Percentiles rank a stretch among this genome's conserved stretches.
phyloP scores from a whole-genome alignment of 2,329 filamentous ascomycete species.

The Paracorniculantispora psalliotae region DNA sequence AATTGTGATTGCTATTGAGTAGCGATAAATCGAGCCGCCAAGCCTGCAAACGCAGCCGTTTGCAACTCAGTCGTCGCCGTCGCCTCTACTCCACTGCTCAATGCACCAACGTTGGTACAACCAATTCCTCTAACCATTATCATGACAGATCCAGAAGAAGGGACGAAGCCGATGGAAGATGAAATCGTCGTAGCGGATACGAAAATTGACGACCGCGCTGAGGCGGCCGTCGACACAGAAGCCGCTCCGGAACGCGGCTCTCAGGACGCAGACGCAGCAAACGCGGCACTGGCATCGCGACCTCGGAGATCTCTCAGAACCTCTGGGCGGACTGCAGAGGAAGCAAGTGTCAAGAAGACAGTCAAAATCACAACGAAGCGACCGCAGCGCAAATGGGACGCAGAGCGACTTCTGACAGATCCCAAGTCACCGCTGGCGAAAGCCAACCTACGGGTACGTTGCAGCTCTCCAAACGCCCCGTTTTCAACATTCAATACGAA shows the following conservation, averaged over 20 bases:
- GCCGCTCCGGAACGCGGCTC: background rate
- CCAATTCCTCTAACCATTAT: background rate
- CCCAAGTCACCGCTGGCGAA: constrained; percentile 34
- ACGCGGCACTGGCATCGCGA: background rate
- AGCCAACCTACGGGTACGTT: constrained; percentile 33
- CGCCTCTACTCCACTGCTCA: background rate
- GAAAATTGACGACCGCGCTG: background rate
- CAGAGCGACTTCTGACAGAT: constrained; percentile 31
- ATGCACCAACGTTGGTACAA: no score
- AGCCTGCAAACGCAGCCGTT: no score
- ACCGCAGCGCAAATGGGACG: constrained; percentile 27
- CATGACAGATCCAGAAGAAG: background rate
- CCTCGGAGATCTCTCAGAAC: constrained; percentile 4
- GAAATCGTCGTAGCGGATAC: background rate
- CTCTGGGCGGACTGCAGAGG: constrained; percentile 6
- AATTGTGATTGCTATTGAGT: no score
- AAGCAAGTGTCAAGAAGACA: constrained; percentile 19
- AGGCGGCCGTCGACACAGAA: background rate
- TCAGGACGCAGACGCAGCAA: background rate
- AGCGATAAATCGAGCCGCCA: no score
- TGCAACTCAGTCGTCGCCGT: background rate
- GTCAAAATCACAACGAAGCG: constrained; percentile 22
- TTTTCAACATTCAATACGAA: no score
- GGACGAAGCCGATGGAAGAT: background rate
- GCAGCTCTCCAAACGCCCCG: background rate